Conservation (phyloP, 805 yeast species). For the Starmerella khaoyaiensis region DNA sequence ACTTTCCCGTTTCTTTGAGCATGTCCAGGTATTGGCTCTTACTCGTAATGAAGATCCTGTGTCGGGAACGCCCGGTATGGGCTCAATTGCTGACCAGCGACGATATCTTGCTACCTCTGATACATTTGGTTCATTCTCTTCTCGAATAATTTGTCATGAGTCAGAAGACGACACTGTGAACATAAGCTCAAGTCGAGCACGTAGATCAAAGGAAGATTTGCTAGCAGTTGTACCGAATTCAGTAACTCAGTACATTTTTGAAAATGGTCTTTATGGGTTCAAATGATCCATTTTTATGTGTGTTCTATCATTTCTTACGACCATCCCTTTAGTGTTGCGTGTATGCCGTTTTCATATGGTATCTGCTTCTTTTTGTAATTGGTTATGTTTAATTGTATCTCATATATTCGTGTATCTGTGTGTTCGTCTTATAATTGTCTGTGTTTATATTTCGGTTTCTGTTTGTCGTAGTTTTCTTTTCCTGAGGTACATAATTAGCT, state of each 20-base stretch:
- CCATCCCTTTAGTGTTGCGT: too few species aligned
- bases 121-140: constrained; percentile 1
- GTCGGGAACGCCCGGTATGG: constrained; percentile 10
- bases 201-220: constrained; percentile 13
- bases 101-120: background rate
- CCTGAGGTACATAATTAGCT: too few species aligned
- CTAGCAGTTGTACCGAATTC: constrained; percentile 7
- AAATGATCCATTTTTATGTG: background rate
- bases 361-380: too few species aligned
- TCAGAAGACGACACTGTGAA: constrained; percentile 15
- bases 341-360: too few species aligned
- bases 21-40: constrained; percentile 14
- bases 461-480: too few species aligned
- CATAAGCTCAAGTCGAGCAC: constrained; percentile 21
- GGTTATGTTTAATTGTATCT: too few species aligned
- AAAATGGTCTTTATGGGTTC: constrained; percentile 9
- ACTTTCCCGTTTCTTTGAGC: constrained; percentile 11
- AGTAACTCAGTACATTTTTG: constrained; percentile 14
- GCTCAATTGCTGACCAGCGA: background rate
- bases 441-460: too few species aligned
- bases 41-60: constrained; percentile 15
- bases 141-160: constrained; percentile 5
- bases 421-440: too few species aligned
- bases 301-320: too few species aligned
- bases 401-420: too few species aligned